Conservation (phyloP, 768 basidiomycete species). For the Trichaptum fuscoviolaceum region DNA sequence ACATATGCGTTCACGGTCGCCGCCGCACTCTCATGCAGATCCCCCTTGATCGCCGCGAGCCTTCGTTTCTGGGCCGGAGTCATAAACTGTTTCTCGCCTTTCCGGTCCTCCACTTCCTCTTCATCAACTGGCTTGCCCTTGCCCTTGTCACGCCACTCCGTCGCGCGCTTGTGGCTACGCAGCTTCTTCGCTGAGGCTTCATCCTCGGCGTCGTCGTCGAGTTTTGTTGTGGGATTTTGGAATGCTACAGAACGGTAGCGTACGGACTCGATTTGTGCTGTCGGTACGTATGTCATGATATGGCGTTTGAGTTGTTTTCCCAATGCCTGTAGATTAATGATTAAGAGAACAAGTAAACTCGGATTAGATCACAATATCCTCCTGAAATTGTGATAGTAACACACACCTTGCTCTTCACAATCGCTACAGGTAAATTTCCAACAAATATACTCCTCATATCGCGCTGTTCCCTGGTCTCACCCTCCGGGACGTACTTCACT, state of each 20-base stretch:
- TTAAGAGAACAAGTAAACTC: constrained; percentile 5
- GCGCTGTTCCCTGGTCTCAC: constrained; percentile 68
- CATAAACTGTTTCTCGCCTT: constrained; percentile 61
- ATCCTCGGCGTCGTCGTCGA: constrained; percentile 43
- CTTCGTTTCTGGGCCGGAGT: constrained; percentile 86
- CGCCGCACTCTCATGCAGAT: constrained; percentile 69
- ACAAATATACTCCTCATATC: constrained; percentile 87
- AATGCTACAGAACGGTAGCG: constrained; percentile 95
- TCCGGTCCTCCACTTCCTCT: constrained; percentile 20
- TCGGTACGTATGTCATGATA: constrained; percentile 63
- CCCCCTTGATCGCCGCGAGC: constrained; percentile 89
- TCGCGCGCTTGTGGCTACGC: constrained; percentile 14
- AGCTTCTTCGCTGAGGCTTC: constrained; percentile 21
- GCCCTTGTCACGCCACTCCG: constrained; percentile 13
- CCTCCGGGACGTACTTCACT: constrained; percentile 50
- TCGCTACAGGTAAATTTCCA: constrained; percentile 78
- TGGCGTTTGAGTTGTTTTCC: constrained; percentile 75
- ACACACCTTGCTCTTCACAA: constrained; percentile 70
- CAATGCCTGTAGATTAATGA: constrained; percentile 44
- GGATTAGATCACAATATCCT: neutral
- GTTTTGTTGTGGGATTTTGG: constrained; percentile 68
- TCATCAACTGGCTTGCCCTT: constrained; percentile 3
- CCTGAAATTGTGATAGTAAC: constrained; percentile 7
- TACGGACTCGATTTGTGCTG: constrained; percentile 82
- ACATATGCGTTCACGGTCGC: constrained; percentile 83